phyloP scores from a whole-genome alignment of 2,329 filamentous ascomycete species.

The Cercospora canescens region DNA sequence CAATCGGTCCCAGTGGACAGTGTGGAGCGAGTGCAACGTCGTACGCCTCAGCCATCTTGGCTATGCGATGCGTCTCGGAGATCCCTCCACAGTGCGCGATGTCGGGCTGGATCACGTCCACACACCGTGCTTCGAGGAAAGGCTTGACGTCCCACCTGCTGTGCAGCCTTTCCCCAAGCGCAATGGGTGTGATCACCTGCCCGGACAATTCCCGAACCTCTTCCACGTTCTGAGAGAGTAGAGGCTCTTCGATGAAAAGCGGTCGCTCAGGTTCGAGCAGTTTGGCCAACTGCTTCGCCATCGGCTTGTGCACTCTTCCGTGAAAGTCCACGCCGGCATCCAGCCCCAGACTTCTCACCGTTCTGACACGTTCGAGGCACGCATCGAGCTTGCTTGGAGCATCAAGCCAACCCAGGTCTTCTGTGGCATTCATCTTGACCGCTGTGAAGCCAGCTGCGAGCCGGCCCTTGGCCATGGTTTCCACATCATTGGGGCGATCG shows the following conservation, averaged over 20 bases:
- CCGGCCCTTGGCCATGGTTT: conserved; percentile 50
- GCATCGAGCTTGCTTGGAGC: conserved; percentile 64
- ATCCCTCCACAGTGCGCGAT: conserved; percentile 69
- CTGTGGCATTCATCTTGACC: conserved; percentile 79
- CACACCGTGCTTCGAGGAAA: conserved; percentile 66
- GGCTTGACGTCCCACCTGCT: conserved; percentile 73
- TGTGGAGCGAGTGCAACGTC: conserved; percentile 70
- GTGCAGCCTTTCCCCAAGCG: conserved; percentile 70
- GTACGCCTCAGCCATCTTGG: conserved; percentile 70
- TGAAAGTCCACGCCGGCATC: conserved; percentile 78
- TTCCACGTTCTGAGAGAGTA: conserved; percentile 68
- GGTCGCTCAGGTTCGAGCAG: conserved; percentile 66
- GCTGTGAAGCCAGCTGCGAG: conserved; percentile 63
- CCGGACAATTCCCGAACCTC: conserved; percentile 62
- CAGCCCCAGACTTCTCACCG: conserved; percentile 68
- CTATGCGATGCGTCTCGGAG: conserved; percentile 68
- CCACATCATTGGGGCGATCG: conserved; percentile 67
- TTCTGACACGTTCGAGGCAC: conserved; percentile 66
- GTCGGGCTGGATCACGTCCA: conserved; percentile 74
- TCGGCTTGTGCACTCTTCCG: conserved; percentile 72
- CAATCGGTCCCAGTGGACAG: conserved; percentile 71
- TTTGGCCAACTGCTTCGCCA: conserved; percentile 74
- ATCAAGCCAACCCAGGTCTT: conserved; percentile 74
- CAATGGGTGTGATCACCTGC: conserved; percentile 64
- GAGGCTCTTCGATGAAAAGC: conserved; percentile 73